Evolutionary conservation across 345 rosid species (phyloP), one percentile per base, ranked within the genome.

Genomic region (Gossypioides kirkii): DNA sequence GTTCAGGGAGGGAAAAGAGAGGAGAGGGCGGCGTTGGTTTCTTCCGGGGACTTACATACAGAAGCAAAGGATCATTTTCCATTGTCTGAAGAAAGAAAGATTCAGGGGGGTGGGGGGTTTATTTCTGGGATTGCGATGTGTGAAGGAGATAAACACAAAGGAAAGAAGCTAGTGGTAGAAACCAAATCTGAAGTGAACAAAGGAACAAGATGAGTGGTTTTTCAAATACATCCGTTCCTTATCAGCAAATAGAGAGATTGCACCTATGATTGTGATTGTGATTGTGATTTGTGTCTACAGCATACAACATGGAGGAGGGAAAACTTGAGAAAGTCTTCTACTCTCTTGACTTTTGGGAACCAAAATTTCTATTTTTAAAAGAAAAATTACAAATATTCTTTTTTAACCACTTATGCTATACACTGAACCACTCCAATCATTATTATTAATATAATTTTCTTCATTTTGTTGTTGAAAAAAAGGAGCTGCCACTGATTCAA

Each of bases 1-100:
- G 80, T 73, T 92, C 98, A 0, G 98, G 99, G 6, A 64, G 50
- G 45, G 69, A 25, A 22, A 20, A 64, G 16, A 64, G 69, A 64
- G 52, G 69, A 6, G 50, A 8, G 4, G 50, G 47, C 12, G 18
- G 53, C 11, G 53, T 20, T 42, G 69, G 49, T 42, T 26, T 43
- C 69, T 43, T 43, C 17, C 54, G 25, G 38, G n/a, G 54, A 45
- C 54, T 22, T 65, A 12, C 53, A 17, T 6, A 45, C 18, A 53
- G 54, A 4, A 45, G 53, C 54, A 65, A 45, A 8, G 53, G 53
- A 65, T 65, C 70, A 45, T 45, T 65, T 43, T 65, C 70, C 70
- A 65, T 23, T 3, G 70, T 22, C 70, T 45, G 53, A 14, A 42
- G 0, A n/a, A 2, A 26, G 5, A 28, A 60, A 59, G 41, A 60